A percentile compares a stretch with the other conserved stretches of the same genome.
These are phyloP conservation scores for Arabis hirsuta DNA, from an alignment of 345 rosid genomes.

Conservation along the genomic window DNA sequence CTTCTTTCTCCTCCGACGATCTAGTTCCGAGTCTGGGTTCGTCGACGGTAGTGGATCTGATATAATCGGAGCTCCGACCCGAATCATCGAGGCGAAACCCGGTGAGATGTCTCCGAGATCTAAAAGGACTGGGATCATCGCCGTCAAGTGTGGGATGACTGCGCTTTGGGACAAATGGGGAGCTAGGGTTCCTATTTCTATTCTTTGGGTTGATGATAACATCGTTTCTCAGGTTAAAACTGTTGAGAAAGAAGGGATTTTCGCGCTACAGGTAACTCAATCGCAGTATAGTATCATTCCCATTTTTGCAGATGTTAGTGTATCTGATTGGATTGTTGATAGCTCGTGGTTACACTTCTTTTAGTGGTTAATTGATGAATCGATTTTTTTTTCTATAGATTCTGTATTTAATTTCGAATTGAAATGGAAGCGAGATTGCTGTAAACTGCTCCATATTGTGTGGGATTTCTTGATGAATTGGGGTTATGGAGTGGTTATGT, in stretches of 20 bases:
- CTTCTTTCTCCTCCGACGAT: constrained; percentile 46
- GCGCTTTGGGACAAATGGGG: constrained; percentile 99
- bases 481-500: neutral
- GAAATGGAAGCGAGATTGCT: neutral
- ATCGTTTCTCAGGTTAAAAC: constrained; percentile 95
- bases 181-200: constrained; percentile 70
- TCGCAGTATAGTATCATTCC: constrained; percentile 6
- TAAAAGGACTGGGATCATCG: constrained; percentile 81
- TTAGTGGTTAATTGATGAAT: neutral
- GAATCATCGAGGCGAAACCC: constrained; percentile 64
- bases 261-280: constrained; percentile 71
- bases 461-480: neutral
- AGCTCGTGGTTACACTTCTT: constrained; percentile 7
- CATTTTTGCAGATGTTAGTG: constrained; percentile 8
- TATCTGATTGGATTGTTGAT: constrained; percentile 17
- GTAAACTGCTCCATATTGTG: neutral
- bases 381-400: neutral
- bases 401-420: neutral
- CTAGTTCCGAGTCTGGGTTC: constrained; percentile 48
- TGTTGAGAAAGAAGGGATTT: constrained; percentile 84
- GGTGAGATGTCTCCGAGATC: constrained; percentile 67
- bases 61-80: constrained; percentile 35
- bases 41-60: constrained; percentile 46
- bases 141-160: constrained; percentile 90
- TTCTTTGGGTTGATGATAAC: constrained; percentile 91